Percentiles rank a stretch among this genome's conserved stretches.
These are phyloP conservation scores for Piper betle DNA, from an alignment of 164 flowering plant genomes.

Conservation along the genomic window DNA sequence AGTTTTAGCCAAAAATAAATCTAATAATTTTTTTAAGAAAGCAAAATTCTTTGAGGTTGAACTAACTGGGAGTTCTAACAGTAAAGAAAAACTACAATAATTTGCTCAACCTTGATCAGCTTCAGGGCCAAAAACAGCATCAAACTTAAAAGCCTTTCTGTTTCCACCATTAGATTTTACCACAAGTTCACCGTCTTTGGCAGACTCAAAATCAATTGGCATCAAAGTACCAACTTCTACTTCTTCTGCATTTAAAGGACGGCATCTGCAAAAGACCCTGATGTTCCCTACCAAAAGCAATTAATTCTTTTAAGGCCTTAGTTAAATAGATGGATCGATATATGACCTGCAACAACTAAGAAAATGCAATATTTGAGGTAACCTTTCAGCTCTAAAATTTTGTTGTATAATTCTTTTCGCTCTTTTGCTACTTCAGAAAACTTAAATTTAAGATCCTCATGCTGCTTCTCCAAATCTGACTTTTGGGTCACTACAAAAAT, in stretches of 20 bases:
- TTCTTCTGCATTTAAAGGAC: conserved; percentile 77
- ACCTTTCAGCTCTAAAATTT: conserved; percentile 85
- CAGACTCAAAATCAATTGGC: conserved; percentile 72
- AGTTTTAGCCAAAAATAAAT: conserved; percentile 1
- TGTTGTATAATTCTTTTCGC: conserved; percentile 75
- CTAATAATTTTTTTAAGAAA: neutral
- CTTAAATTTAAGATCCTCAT: conserved; percentile 48
- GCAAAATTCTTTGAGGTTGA: neutral
- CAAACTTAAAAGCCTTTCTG: conserved; percentile 73
- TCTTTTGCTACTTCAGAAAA: conserved; percentile 57
- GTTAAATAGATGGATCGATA: neutral
- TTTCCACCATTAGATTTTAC: conserved; percentile 52
- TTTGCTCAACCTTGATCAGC: conserved; percentile 57
- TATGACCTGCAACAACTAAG: too few species aligned
- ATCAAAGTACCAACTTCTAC: conserved; percentile 42
- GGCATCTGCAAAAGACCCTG: conserved; percentile 87
- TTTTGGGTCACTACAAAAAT: conserved; percentile 38
- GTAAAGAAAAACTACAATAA: neutral
- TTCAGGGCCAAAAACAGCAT: conserved; percentile 74
- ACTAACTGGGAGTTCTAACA: neutral
- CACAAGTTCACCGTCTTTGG: conserved; percentile 75
- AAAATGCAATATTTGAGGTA: neutral
- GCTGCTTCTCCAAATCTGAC: conserved; percentile 19
- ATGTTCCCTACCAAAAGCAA: conserved; percentile 55
- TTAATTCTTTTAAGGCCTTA: neutral